These are phyloP conservation scores for Sedum album DNA, from an alignment of 164 flowering plant genomes.

Conservation along the genomic window DNA sequence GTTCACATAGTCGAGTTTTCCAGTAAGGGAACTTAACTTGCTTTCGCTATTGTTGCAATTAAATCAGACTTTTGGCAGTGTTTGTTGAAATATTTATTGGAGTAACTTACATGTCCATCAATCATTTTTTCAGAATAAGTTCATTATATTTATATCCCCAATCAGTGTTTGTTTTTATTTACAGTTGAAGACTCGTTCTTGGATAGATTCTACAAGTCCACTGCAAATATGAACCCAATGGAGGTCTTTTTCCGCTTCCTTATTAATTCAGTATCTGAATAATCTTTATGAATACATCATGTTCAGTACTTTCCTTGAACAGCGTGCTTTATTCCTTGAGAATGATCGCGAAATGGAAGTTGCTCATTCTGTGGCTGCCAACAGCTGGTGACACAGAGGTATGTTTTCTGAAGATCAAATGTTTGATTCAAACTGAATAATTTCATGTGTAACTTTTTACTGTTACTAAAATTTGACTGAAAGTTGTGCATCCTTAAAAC, in stretches of 20 bases:
- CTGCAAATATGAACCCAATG: constrained; percentile 62
- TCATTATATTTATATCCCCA: not conserved
- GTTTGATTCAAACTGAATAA: not conserved
- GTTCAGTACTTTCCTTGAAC: constrained; percentile 13
- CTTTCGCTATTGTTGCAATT: not conserved
- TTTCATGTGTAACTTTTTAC: not conserved
- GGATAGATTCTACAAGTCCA: constrained; percentile 78
- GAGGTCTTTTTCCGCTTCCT: constrained; percentile 34
- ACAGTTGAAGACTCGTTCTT: constrained; percentile 78
- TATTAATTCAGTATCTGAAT: not conserved
- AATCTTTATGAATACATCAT: not conserved
- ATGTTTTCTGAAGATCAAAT: constrained; percentile 11
- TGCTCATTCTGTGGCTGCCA: constrained; percentile 95
- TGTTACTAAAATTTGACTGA: not conserved
- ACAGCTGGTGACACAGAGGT: constrained; percentile 94
- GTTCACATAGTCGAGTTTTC: not conserved
- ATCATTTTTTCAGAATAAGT: not conserved
- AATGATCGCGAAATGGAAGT: constrained; percentile 82
- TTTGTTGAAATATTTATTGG: not conserved
- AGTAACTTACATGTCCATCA: not conserved
- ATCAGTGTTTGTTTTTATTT: constrained; percentile 8
- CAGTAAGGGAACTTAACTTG: not conserved
- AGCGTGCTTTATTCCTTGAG: constrained; percentile 92
- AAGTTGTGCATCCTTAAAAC: not conserved
- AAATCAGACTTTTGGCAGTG: not conserved